phyloP scores from a whole-genome alignment of 2,329 filamentous ascomycete genomes.

The Pseudophaeomoniella oleicola region DNA sequence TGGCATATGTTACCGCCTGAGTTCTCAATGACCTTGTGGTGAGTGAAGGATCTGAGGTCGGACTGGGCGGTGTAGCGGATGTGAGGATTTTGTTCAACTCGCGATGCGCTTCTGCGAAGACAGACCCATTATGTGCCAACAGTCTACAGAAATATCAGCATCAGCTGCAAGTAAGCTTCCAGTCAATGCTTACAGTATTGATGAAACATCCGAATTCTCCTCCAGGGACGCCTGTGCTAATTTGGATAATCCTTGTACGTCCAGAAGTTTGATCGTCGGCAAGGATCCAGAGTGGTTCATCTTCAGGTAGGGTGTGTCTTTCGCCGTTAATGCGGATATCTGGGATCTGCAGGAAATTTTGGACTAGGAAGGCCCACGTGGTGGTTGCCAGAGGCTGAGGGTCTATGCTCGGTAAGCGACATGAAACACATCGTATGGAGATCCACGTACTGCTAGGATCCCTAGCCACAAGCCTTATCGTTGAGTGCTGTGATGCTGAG shows the following conservation, averaged over 20 bases:
- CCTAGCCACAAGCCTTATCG: too few species aligned
- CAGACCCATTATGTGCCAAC: not conserved
- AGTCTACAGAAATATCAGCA: too few species aligned
- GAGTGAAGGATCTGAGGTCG: not conserved
- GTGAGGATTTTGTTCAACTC: too few species aligned
- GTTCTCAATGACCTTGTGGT: not conserved
- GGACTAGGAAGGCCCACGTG: too few species aligned
- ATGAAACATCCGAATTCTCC: not conserved
- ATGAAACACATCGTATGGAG: too few species aligned
- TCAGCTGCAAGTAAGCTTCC: too few species aligned
- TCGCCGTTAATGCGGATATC: not conserved
- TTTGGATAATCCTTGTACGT: not conserved
- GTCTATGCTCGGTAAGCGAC: too few species aligned
- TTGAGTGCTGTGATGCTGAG: too few species aligned
- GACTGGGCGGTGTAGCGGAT: not conserved
- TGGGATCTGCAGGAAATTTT: too few species aligned
- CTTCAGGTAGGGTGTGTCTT: not conserved
- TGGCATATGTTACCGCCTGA: not conserved
- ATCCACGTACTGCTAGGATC: too few species aligned
- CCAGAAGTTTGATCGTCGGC: not conserved
- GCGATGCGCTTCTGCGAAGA: not conserved
- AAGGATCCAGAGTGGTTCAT: not conserved
- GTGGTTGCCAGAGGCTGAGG: too few species aligned
- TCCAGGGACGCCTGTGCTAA: not conserved
- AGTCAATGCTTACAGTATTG: too few species aligned